Conservation (phyloP, 2,329 filamentous ascomycete genomes). For the Xylaria sp. region DNA sequence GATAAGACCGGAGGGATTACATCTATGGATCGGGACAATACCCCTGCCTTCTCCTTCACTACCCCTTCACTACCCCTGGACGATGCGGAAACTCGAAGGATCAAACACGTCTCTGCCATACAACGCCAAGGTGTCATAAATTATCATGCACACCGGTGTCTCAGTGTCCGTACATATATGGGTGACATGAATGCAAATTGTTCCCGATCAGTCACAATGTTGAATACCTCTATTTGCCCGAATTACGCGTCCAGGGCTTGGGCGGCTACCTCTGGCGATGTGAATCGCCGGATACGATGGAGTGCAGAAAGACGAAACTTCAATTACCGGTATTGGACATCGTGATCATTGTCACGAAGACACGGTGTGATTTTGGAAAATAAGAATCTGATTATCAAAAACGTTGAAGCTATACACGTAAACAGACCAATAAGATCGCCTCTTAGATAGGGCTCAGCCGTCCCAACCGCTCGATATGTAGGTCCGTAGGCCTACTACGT, state of each 20-base stretch:
- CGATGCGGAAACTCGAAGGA: background rate
- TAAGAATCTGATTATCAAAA: too few species aligned
- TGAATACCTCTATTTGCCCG: background rate
- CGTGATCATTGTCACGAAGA: background rate
- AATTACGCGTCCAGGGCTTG: background rate
- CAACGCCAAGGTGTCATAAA: background rate
- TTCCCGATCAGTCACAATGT: background rate
- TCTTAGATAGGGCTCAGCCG: background rate
- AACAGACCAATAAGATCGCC: conserved; percentile 1
- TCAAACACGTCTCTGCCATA: background rate
- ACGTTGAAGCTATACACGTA: background rate
- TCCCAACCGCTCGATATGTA: too few species aligned
- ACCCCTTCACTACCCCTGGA: background rate
- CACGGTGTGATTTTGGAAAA: too few species aligned
- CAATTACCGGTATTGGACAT: background rate
- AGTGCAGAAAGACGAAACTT: background rate
- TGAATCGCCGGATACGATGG: background rate
- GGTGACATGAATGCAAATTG: background rate
- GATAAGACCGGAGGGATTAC: background rate
- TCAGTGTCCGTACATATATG: too few species aligned
- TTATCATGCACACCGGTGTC: background rate
- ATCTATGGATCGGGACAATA: background rate
- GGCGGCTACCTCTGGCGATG: background rate
- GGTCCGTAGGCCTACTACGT: too few species aligned
- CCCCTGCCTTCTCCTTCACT: background rate